Evolutionary conservation across 1,284 basidiomycete genomes (phyloP).

Genomic region (Fistulina hepatica): DNA sequence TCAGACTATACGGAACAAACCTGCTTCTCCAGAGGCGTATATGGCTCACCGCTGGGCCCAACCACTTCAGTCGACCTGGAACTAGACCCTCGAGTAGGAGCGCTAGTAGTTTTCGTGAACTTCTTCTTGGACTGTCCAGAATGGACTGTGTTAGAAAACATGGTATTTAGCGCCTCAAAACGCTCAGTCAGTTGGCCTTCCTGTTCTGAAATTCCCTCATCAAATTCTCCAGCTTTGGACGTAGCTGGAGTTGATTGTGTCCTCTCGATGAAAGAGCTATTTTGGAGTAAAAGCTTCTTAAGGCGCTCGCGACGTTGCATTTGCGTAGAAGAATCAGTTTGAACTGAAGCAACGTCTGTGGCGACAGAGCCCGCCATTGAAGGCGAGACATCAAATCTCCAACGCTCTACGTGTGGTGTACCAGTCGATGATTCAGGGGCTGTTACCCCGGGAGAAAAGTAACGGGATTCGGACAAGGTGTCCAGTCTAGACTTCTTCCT

Average conservation of each 20-base stretch:
- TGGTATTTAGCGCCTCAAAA: conserved; percentile 37
- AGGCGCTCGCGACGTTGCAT: conserved; percentile 42
- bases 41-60: conserved; percentile 70
- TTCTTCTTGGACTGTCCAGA: conserved; percentile 27
- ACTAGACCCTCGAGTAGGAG: conserved; percentile 18
- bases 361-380: no score
- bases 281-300: conserved; percentile 40
- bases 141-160: conserved; percentile 43
- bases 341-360: no score
- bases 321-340: conserved; percentile 19
- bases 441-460: no score
- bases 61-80: conserved; percentile 38
- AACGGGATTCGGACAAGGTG: no score
- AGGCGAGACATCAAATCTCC: no score
- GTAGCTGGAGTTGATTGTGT: conserved; percentile 6
- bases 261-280: conserved; percentile 23
- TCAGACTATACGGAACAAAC: conserved; percentile 24
- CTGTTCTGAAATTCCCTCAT: conserved; percentile 13
- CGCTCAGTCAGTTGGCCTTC: conserved; percentile 19
- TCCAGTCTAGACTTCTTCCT: no score
- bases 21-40: conserved; percentile 80
- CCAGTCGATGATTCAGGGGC: no score
- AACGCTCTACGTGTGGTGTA: no score
- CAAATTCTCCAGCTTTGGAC: conserved; percentile 11
- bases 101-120: conserved; percentile 14